These are phyloP conservation scores for Fusarium sp. DNA, from an alignment of 2,329 filamentous ascomycete genomes.

Conservation along the genomic window DNA sequence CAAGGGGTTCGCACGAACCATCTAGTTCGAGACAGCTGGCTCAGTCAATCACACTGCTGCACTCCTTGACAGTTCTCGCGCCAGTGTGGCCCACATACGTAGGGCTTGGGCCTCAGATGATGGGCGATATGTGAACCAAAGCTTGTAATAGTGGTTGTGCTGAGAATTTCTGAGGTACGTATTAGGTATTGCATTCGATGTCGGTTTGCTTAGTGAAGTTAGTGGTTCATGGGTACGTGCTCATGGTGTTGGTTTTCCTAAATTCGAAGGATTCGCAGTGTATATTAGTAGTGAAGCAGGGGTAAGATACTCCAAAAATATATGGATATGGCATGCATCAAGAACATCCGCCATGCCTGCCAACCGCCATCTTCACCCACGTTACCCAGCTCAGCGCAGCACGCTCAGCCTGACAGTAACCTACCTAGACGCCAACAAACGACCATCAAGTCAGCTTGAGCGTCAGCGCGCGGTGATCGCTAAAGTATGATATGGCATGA, in stretches of 20 bases:
- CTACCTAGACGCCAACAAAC: constrained; percentile 30
- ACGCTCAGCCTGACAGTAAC: constrained; percentile 15
- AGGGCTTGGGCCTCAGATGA: constrained; percentile 17
- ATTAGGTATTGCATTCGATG: neutral
- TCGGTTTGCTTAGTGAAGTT: neutral
- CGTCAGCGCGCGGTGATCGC: constrained; percentile 39
- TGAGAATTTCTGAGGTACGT: no score
- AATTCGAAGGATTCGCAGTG: neutral
- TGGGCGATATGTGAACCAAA: constrained; percentile 17
- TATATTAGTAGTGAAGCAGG: constrained; percentile 19
- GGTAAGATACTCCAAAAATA: neutral
- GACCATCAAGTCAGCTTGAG: constrained; percentile 39
- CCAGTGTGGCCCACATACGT: constrained; percentile 29
- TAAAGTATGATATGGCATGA: constrained; percentile 24
- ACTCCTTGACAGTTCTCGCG: constrained; percentile 21
- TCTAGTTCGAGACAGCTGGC: constrained; percentile 45
- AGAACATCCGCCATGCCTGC: constrained; percentile 8
- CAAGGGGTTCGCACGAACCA: constrained; percentile 46
- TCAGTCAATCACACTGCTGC: constrained; percentile 40
- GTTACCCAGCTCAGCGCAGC: constrained; percentile 19
- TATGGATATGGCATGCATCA: constrained; percentile 18
- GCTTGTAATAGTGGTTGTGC: constrained; percentile 3
- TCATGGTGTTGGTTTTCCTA: no score
- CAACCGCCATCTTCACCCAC: constrained; percentile 15
- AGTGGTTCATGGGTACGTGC: neutral